Conservation (phyloP, 2,329 filamentous ascomycete species). For the Hypoxylon rubiginosum region DNA sequence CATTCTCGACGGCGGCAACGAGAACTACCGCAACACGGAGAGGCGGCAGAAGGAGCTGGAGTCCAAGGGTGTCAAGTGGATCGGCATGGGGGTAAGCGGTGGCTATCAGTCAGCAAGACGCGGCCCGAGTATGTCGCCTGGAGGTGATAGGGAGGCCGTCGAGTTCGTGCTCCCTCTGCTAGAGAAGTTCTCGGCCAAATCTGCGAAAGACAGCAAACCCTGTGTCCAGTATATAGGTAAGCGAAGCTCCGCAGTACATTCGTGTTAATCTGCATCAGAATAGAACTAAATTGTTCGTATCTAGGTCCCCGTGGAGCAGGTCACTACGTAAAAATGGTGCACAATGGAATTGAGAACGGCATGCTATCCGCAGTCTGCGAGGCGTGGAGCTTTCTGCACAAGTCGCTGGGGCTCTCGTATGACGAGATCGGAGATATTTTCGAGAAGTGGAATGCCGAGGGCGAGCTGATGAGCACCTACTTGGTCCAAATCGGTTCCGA, state of each 20-base stretch:
- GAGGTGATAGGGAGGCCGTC: slow-evolving; percentile 69
- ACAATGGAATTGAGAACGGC: slow-evolving; percentile 80
- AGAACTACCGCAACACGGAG: slow-evolving; percentile 75
- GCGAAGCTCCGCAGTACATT: neutral
- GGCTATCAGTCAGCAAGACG: slow-evolving; percentile 76
- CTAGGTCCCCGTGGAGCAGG: slow-evolving; percentile 72
- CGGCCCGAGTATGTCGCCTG: slow-evolving; percentile 77
- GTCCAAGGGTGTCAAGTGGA: slow-evolving; percentile 71
- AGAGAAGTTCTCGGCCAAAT: slow-evolving; percentile 71
- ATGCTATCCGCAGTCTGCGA: slow-evolving; percentile 76
- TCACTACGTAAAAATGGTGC: slow-evolving; percentile 82
- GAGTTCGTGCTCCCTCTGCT: slow-evolving; percentile 72
- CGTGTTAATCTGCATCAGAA: neutral
- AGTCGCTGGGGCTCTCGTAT: slow-evolving; percentile 68
- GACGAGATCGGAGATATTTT: slow-evolving; percentile 73
- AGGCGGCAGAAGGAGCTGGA: slow-evolving; percentile 70
- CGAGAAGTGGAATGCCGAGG: slow-evolving; percentile 69
- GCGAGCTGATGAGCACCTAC: slow-evolving; percentile 71
- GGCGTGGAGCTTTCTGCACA: slow-evolving; percentile 73
- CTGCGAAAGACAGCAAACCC: slow-evolving; percentile 66
- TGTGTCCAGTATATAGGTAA: slow-evolving; percentile 61
- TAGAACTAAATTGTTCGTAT: neutral
- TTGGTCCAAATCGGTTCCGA: slow-evolving; percentile 73
- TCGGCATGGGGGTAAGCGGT: slow-evolving; percentile 77
- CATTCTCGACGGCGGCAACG: slow-evolving; percentile 77